Percentiles rank a stretch among this genome's conserved stretches.
These are phyloP conservation scores for Lactuca sativa DNA, from an alignment of 129 eudicot genomes.

Conservation along the genomic window DNA sequence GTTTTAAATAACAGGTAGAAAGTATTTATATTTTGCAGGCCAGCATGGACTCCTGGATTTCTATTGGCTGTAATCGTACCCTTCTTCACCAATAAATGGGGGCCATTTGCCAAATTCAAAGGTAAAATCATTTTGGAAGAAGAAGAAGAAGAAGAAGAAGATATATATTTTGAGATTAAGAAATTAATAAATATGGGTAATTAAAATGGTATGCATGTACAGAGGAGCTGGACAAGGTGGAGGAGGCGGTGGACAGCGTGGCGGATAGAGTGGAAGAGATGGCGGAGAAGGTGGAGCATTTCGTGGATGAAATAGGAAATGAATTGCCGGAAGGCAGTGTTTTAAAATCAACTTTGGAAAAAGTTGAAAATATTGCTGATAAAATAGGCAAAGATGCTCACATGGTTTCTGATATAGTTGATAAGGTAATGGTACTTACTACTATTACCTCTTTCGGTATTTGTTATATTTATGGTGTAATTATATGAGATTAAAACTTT, in stretches of 20 bases:
- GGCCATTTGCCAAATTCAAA: conserved; percentile 32
- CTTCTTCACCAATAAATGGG: conserved; percentile 34
- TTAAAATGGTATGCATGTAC: background rate
- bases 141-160: no score
- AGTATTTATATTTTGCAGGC: conserved; percentile 20
- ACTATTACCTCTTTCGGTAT: background rate
- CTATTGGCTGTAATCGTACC: conserved; percentile 24
- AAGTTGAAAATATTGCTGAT: conserved; percentile 37
- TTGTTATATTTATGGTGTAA: background rate
- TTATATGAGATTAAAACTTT: no score
- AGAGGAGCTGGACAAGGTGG: conserved; percentile 38
- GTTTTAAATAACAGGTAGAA: no score
- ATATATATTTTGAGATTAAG: no score
- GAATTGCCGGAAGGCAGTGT: conserved; percentile 41
- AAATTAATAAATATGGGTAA: no score
- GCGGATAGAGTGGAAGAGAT: conserved; percentile 38
- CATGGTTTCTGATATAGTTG: conserved; percentile 32
- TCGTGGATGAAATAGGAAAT: conserved; percentile 37
- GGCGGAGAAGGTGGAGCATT: conserved; percentile 41
- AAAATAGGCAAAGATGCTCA: conserved; percentile 36
- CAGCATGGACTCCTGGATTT: conserved; percentile 36
- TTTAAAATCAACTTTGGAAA: conserved; percentile 18
- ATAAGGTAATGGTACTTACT: conserved; percentile 38
- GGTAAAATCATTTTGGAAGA: conserved; percentile 18
- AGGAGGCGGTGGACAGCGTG: conserved; percentile 32